A percentile compares a stretch with the other conserved stretches of the same genome.
Conservation (phyloP, 768 basidiomycete genomes). For the Paxillus involutus region DNA sequence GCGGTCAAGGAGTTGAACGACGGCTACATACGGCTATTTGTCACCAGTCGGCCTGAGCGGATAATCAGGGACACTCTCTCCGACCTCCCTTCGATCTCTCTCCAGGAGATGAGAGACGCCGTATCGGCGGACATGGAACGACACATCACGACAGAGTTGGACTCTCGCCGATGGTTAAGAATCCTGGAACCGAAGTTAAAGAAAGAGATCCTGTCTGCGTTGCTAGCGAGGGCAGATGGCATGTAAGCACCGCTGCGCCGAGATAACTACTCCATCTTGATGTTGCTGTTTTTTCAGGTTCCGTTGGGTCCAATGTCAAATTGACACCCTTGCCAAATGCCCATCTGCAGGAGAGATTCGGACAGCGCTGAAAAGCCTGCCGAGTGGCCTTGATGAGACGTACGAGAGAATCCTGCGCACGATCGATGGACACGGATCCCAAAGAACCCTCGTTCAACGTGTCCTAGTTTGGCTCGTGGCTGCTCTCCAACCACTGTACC, state of each 20-base stretch:
- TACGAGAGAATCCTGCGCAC: constrained; percentile 7
- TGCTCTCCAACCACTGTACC: constrained; percentile 1
- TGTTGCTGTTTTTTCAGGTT: constrained; percentile 12
- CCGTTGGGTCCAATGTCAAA: constrained; percentile 18
- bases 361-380: constrained; percentile 3
- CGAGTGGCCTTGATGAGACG: constrained; percentile 2
- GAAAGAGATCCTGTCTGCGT: neutral
- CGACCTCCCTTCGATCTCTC: neutral
- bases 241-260: too few relatives aligned
- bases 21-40: constrained; percentile 5
- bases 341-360: neutral
- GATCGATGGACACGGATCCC: neutral
- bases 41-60: constrained; percentile 9
- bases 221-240: constrained; percentile 8
- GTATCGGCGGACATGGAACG: constrained; percentile 5
- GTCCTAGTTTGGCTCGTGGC: constrained; percentile 10
- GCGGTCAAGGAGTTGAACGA: neutral
- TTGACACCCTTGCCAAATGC: constrained; percentile 7
- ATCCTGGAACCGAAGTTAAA: neutral
- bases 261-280: too few relatives aligned
- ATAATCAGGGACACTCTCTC: constrained; percentile 6
- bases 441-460: neutral
- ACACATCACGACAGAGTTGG: constrained; percentile 7
- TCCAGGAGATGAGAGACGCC: constrained; percentile 3
- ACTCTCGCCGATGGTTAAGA: constrained; percentile 7